Percentiles rank a stretch among this genome's conserved stretches.
Evolutionary conservation across 257 asterid species (phyloP).

Genomic region (Vinca minor): DNA sequence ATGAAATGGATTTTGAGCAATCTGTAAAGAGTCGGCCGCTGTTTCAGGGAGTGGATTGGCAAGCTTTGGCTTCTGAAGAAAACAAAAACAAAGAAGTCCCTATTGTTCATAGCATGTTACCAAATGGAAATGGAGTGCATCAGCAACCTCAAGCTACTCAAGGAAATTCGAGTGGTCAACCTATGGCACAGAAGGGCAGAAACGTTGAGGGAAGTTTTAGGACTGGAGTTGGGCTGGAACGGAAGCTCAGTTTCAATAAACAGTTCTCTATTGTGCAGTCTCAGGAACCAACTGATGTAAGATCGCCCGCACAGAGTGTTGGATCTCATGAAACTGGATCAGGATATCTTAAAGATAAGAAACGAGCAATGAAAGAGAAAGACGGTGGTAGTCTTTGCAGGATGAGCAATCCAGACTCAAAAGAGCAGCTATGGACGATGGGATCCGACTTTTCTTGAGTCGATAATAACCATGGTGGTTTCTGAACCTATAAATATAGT

Average conservation of each 20-base stretch:
- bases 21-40: constrained; percentile 88
- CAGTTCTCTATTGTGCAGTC: constrained; percentile 31
- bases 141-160: constrained; percentile 51
- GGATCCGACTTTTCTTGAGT: constrained; percentile 73
- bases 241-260: constrained; percentile 45
- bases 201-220: constrained; percentile 49
- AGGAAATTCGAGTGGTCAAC: constrained; percentile 51
- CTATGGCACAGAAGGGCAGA: constrained; percentile 29
- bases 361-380: constrained; percentile 36
- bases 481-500: constrained; percentile 65
- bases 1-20: constrained; percentile 68
- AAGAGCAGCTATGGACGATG: constrained; percentile 36
- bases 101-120: constrained; percentile 35
- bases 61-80: too few species aligned
- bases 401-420: constrained; percentile 38
- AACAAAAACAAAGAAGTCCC: constrained; percentile 54
- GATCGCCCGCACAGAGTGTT: constrained; percentile 38
- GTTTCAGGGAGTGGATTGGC: too few species aligned
- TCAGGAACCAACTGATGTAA: constrained; percentile 23
- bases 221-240: constrained; percentile 44
- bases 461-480: constrained; percentile 63
- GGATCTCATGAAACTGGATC: constrained; percentile 57
- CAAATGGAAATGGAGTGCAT: constrained; percentile 43
- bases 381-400: constrained; percentile 39
- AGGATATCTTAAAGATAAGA: constrained; percentile 39